Conservation (phyloP, 345 rosid species). For the Brassica nigra region DNA sequence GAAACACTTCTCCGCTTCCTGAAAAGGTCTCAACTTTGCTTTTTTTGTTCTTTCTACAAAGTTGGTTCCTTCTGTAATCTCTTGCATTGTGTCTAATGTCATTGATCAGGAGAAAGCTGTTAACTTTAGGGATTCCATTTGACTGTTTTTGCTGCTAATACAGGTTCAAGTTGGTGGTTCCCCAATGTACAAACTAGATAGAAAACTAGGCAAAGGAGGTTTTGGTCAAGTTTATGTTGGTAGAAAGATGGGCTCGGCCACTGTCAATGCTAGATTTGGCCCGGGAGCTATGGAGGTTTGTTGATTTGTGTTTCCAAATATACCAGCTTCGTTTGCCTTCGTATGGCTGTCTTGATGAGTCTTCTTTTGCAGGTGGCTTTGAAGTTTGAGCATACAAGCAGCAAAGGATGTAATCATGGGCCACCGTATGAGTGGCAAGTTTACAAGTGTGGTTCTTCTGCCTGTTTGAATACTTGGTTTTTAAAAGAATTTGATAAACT, state of each 20-base stretch:
- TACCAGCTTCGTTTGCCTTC: not conserved
- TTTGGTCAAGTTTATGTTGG: constrained; percentile 98
- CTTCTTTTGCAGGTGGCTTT: constrained; percentile 69
- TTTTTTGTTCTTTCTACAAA: not conserved
- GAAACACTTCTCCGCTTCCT: constrained; percentile 81
- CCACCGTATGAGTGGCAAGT: constrained; percentile 99
- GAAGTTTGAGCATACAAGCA: constrained; percentile 89
- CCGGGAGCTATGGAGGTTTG: constrained; percentile 77
- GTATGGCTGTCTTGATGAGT: not conserved
- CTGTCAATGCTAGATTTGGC: constrained; percentile 59
- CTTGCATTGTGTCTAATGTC: constrained; percentile 14
- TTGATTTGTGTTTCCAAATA: constrained; percentile 16
- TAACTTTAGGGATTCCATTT: not conserved
- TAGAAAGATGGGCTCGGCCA: constrained; percentile 47
- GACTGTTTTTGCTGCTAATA: constrained; percentile 6
- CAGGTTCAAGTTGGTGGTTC: constrained; percentile 94
- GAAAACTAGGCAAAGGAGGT: constrained; percentile 93
- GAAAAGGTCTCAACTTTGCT: constrained; percentile 57
- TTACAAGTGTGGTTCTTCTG: constrained; percentile 57
- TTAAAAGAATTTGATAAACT: not conserved
- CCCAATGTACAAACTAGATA: constrained; percentile 72
- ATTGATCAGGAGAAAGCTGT: not conserved
- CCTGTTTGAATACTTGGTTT: not conserved
- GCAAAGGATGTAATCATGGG: constrained; percentile 94
- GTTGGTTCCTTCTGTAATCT: not conserved